Conservation (phyloP, 2,329 filamentous ascomycete species). For the Cladorrhinum sp. region DNA sequence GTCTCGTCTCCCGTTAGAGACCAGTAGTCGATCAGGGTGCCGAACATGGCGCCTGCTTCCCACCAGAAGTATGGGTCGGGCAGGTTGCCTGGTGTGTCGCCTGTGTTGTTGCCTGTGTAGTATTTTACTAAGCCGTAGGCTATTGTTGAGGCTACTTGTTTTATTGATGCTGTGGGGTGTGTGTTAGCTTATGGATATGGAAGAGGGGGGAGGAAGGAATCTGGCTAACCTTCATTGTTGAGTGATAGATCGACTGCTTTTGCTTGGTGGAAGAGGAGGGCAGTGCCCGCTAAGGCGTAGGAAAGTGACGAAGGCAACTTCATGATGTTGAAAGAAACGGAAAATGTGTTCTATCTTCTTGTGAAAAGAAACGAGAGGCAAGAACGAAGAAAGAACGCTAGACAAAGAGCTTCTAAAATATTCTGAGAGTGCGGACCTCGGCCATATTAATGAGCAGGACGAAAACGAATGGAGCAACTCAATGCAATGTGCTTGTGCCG, state of each 20-base stretch:
- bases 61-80: slow-evolving; percentile 70
- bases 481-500: background rate
- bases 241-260: slow-evolving; percentile 25
- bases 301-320: slow-evolving; percentile 8
- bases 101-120: slow-evolving; percentile 58
- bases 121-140: slow-evolving; percentile 48
- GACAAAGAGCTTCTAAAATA: background rate
- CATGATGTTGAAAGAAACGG: slow-evolving; percentile 7
- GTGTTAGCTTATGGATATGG: slow-evolving; percentile 10
- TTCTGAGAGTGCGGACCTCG: too few relatives aligned
- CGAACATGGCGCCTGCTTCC: slow-evolving; percentile 71
- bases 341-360: background rate
- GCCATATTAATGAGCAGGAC: too few relatives aligned
- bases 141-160: slow-evolving; percentile 45
- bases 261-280: slow-evolving; percentile 7
- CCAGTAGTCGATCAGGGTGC: slow-evolving; percentile 70
- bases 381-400: background rate
- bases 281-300: background rate
- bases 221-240: slow-evolving; percentile 25
- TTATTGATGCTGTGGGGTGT: slow-evolving; percentile 45
- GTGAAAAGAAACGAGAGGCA: background rate
- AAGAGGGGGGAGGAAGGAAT: background rate
- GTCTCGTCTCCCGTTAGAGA: slow-evolving; percentile 63
- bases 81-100: slow-evolving; percentile 56
- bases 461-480: too few relatives aligned